Percentiles rank a stretch among this genome's conserved stretches.
These are phyloP conservation scores for Fraxinus baroniana DNA, from an alignment of 305 asterid species.

Conservation along the genomic window DNA sequence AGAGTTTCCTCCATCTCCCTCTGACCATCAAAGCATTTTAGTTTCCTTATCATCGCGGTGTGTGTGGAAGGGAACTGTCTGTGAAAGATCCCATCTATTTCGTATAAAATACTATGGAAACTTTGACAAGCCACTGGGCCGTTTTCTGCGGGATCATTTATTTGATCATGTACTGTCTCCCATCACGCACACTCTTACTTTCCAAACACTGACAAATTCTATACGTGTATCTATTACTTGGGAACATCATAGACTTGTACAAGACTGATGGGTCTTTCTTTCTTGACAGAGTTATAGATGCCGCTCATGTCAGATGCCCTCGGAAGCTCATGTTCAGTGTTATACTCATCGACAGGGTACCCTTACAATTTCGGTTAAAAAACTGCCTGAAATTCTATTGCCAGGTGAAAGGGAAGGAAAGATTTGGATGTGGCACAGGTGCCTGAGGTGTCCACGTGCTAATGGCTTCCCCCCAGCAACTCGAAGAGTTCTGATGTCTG, in stretches of 20 bases:
- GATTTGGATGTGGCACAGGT: conserved; percentile 99
- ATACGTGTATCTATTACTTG: conserved; percentile 4
- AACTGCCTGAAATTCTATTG: conserved; percentile 69
- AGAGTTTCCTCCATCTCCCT: conserved; percentile 80
- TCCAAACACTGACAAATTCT: neutral
- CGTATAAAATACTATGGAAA: conserved; percentile 90
- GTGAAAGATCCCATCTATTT: conserved; percentile 86
- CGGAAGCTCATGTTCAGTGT: conserved; percentile 97
- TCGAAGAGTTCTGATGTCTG: conserved; percentile 90
- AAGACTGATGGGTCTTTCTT: conserved; percentile 33
- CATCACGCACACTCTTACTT: neutral
- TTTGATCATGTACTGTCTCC: conserved; percentile 74
- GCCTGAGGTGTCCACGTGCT: conserved; percentile 85
- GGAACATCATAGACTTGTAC: conserved; percentile 6
- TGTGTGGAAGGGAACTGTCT: conserved; percentile 94
- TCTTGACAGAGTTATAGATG: conserved; percentile 68
- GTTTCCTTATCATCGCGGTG: conserved; percentile 90
- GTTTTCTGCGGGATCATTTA: conserved; percentile 82
- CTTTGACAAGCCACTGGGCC: conserved; percentile 95
- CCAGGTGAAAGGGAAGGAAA: conserved; percentile 87
- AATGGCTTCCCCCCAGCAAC: conserved; percentile 95
- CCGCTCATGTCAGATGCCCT: conserved; percentile 84
- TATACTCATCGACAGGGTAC: conserved; percentile 96
- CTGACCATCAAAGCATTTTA: conserved; percentile 90
- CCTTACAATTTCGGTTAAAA: conserved; percentile 89